Percentiles rank a stretch among this genome's conserved stretches.
Evolutionary conservation across 2,329 filamentous ascomycete genomes (phyloP).

Genomic region (Neofusicoccum laricinum): DNA sequence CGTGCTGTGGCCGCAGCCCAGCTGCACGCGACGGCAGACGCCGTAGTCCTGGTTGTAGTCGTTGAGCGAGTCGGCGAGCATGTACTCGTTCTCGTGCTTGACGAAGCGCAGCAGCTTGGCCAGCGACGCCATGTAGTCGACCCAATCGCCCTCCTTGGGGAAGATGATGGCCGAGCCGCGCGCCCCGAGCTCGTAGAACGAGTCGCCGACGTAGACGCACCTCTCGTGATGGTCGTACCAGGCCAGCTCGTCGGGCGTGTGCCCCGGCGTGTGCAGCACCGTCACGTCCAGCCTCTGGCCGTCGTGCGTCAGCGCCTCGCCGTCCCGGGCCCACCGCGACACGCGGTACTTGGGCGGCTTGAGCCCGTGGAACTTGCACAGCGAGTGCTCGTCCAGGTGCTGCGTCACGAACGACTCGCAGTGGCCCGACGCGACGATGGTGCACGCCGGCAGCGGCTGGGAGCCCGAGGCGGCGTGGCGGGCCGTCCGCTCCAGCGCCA

Average conservation of each 20-base stretch:
- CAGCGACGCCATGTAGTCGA: constrained; percentile 84
- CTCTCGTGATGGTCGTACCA: constrained; percentile 46
- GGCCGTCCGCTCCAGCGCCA: background rate
- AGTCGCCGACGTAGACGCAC: constrained; percentile 47
- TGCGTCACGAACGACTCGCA: constrained; percentile 41
- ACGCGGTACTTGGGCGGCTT: constrained; percentile 41
- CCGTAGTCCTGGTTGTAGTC: constrained; percentile 22
- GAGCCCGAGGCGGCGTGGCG: background rate
- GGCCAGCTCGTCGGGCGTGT: constrained; percentile 47
- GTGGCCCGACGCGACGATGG: constrained; percentile 34
- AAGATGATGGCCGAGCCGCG: constrained; percentile 40
- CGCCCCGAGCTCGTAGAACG: constrained; percentile 41
- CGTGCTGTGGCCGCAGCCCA: constrained; percentile 40
- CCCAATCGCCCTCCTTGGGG: constrained; percentile 60
- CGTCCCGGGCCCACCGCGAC: constrained; percentile 41
- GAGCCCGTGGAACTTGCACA: constrained; percentile 36
- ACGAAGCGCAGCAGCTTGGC: constrained; percentile 62
- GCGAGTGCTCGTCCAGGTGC: constrained; percentile 39
- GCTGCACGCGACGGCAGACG: constrained; percentile 23
- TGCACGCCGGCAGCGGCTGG: constrained; percentile 19
- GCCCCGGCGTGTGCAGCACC: constrained; percentile 47
- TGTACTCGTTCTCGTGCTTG: constrained; percentile 13
- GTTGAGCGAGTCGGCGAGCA: constrained; percentile 13
- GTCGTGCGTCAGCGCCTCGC: constrained; percentile 29
- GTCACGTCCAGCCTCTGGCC: constrained; percentile 34